Base-by-base conservation (phyloP, 768 basidiomycete species). In the Hericium rajendrae region DNA sequence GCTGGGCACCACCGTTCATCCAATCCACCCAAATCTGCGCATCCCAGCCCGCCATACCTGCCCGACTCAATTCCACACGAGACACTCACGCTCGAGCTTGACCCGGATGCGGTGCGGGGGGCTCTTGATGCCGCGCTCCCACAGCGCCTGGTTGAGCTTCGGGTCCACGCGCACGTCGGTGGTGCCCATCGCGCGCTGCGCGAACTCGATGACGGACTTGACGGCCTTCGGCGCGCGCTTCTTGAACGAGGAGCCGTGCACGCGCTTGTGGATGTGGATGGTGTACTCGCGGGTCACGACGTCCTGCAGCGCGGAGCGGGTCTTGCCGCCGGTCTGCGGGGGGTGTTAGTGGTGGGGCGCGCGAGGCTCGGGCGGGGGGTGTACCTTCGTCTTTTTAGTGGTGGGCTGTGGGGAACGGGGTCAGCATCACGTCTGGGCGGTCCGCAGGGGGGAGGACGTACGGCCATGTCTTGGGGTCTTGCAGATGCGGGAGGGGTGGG, bases 271-370 rank as follows among this genome's bases (percentile, higher is more conserved):
- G 41, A 97, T 77, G 76, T 97, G 92, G 79, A 97, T 88, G 69
- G 95, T 97, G 86, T 97, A 97, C 73, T 99, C 95, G 69, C 94
- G 87, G 64, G 94, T 90, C 63, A 97, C 95, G 76, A 97, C 95
- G 73, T 98, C 95, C 75, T 91, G 84, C 71, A 97, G 91, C 56
- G 95, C 95, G 59, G 93, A 94, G 74, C 95, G 93, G 68, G 84
- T 84, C 82, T 97, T 95, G 75, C 84, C 84, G 72, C 79, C 78
- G 68, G 86, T 79, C 80, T 84, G 46, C 53, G 22, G 54, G 60
- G 54, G 39, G 58, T 51, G 41, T 28, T 26, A 46, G 40, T 32
- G 53, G 48, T 15, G 37, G 57, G 24, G 15, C n/a, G 53, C 22
- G 24, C 26, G 40, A 18, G 16, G n/a, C 11, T 8, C 8, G 39